Evolutionary conservation across 2,329 filamentous ascomycete genomes (phyloP).

Genomic region (Fusarium napiforme): DNA sequence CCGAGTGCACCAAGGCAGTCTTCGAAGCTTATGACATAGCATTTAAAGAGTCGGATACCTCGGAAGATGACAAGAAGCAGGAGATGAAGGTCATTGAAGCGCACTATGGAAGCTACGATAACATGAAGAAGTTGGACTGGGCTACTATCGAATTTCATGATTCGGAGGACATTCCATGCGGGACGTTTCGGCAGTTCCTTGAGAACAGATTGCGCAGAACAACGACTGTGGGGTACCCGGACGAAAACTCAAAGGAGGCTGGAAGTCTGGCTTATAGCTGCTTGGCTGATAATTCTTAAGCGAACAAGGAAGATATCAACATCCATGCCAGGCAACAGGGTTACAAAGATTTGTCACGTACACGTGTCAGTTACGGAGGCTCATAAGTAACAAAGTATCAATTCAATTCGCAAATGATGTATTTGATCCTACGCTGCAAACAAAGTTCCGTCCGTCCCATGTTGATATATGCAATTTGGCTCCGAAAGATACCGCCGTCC

Average conservation of each 20-base stretch:
- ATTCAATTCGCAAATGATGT: not conserved
- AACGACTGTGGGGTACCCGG: not conserved
- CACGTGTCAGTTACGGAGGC: not conserved
- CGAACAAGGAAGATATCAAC: not conserved
- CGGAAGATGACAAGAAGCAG: conserved; percentile 16
- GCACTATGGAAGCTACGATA: conserved; percentile 28
- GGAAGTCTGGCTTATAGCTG: conserved; percentile 15
- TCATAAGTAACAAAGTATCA: not conserved
- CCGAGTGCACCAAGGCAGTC: conserved; percentile 1
- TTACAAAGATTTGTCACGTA: not conserved
- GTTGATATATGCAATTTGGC: conserved; percentile 14
- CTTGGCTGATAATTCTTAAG: conserved; percentile 2
- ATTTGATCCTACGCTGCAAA: not conserved
- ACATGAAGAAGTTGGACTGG: conserved; percentile 30
- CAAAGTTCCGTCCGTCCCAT: not conserved
- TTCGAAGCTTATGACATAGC: conserved; percentile 21
- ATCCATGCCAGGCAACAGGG: not conserved
- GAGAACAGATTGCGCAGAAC: conserved; percentile 3
- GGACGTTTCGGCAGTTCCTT: conserved; percentile 21
- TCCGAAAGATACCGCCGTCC: not conserved
- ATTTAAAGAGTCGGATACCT: not conserved
- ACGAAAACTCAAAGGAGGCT: not conserved
- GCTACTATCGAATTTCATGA: conserved; percentile 6
- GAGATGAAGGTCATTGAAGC: conserved; percentile 12
- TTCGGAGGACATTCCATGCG: not conserved